Base-by-base conservation (phyloP, 2,329 filamentous ascomycete species). In the Bretziella fagacearum region DNA sequence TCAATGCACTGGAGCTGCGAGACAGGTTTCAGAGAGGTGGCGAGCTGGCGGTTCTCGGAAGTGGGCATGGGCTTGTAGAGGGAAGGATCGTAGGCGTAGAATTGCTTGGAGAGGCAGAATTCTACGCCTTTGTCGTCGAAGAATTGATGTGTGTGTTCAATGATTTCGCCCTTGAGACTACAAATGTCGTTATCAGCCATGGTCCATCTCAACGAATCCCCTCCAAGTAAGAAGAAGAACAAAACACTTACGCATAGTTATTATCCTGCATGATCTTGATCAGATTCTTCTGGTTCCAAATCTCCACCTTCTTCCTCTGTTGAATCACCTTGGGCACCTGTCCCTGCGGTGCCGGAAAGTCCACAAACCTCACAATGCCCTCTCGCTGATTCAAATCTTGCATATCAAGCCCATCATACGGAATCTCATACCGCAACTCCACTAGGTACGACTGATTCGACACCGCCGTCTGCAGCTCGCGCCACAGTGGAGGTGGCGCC, bases 301-400 rank as follows among this genome's bases (percentile, higher is more conserved):
- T 67, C 53, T 76, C 73, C 5, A 74, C 62, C 57, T 69, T 70
- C 55, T 71, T 73, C 32, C 72, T 64, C 55, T 73, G 67, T 7
- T 64, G 69, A 27, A 74, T 57, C 42, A 62, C 27, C 6, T 67
- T 64, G 1, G 66, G 62, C 29, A 74, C 57, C 41, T 62, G 25
- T 5, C 68, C 64, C 1, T 66, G 61, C 13, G 74, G 73, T 51
- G 79, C 75, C 1, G 76, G 75, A 37, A 78, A 64, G 53, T 79
- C 75, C 4, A 63, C 68, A 72, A 73, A 80, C 37, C 69, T 62
- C 49, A 79, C 56, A 3, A 68, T 65, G 15, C 71, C 73, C 0
- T 61, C 60, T 10, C 26, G 25, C 40, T 4, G 25, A 29, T 43
- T 30, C 26, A 43, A 43, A 29, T n/a, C 15, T 13, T 11, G 15